A percentile compares a stretch with the other conserved stretches of the same genome.
These are phyloP conservation scores for Neurospora hispaniola DNA, from an alignment of 495 filamentous ascomycete genomes.

Conservation along the genomic window DNA sequence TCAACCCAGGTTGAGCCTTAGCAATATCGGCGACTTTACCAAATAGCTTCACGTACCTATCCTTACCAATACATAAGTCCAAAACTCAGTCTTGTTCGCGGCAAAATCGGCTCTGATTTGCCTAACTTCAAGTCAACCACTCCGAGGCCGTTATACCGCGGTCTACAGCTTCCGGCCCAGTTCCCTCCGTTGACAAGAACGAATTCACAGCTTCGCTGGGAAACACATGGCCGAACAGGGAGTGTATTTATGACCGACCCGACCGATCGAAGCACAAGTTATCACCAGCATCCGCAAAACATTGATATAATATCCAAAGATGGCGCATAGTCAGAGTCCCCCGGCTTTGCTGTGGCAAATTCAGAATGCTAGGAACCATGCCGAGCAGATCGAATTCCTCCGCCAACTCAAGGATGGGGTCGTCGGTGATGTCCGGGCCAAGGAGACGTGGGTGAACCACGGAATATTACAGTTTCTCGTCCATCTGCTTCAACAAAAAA, in stretches of 20 bases:
- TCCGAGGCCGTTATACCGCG: neutral
- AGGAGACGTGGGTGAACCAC: slow-evolving; percentile 59
- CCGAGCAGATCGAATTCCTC: slow-evolving; percentile 54
- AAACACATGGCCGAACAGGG: neutral
- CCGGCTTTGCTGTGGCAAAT: slow-evolving; percentile 50
- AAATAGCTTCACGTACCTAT: neutral
- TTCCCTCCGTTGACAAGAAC: neutral
- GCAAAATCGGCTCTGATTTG: neutral
- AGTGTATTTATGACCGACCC: neutral
- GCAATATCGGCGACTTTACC: neutral
- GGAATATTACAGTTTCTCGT: slow-evolving; percentile 63
- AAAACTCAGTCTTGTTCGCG: neutral
- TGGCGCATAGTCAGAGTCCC: slow-evolving; percentile 20
- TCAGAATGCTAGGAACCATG: slow-evolving; percentile 45
- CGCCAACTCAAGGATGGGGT: slow-evolving; percentile 75
- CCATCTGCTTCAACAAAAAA: slow-evolving; percentile 38
- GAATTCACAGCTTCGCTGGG: neutral
- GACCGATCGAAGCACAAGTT: neutral
- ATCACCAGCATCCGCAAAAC: neutral
- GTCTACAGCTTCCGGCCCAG: neutral
- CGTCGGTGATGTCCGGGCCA: slow-evolving; percentile 79
- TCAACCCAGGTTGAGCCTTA: neutral
- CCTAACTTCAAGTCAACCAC: neutral
- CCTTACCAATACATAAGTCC: neutral
- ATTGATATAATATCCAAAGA: neutral